phyloP scores from a whole-genome alignment of 495 filamentous ascomycete species.

The Alectoria sarmentosa region DNA sequence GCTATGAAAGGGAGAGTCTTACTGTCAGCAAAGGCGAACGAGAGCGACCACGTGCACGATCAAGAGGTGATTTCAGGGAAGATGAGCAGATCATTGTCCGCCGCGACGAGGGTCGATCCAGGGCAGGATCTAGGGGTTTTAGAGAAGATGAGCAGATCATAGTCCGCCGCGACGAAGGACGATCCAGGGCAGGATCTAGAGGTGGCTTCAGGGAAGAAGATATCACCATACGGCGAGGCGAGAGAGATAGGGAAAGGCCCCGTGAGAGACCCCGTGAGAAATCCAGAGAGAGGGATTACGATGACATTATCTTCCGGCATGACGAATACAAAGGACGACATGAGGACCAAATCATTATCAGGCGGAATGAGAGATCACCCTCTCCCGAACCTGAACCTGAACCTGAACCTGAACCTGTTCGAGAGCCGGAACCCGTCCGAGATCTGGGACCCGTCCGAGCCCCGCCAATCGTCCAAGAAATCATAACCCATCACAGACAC shows the following conservation, averaged over 20 bases:
- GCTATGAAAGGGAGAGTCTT: constrained; percentile 36
- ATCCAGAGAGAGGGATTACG: constrained; percentile 26
- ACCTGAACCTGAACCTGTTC: constrained; percentile 34
- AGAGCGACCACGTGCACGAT: constrained; percentile 19
- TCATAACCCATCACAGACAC: constrained; percentile 78
- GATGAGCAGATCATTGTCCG: constrained; percentile 25
- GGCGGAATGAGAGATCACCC: constrained; percentile 31
- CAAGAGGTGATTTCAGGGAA: constrained; percentile 13
- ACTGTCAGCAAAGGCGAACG: constrained; percentile 23
- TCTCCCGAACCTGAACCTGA: constrained; percentile 33
- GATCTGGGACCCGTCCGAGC: constrained; percentile 48
- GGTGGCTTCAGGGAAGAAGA: constrained; percentile 29
- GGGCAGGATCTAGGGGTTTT: constrained; percentile 22
- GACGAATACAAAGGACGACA: constrained; percentile 25
- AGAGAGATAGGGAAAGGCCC: constrained; percentile 19
- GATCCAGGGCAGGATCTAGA: constrained; percentile 23
- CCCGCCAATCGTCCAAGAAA: constrained; percentile 68
- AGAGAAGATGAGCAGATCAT: constrained; percentile 23
- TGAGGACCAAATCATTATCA: constrained; percentile 28
- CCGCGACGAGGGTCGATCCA: constrained; percentile 19
- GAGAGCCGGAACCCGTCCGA: constrained; percentile 30
- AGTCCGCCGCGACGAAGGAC: constrained; percentile 20
- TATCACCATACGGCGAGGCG: constrained; percentile 23
- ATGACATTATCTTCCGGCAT: constrained; percentile 31
- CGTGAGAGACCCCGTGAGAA: constrained; percentile 22